These are phyloP conservation scores for Sarocladium kiliense DNA, from an alignment of 2,329 filamentous ascomycete genomes.

Conservation along the genomic window DNA sequence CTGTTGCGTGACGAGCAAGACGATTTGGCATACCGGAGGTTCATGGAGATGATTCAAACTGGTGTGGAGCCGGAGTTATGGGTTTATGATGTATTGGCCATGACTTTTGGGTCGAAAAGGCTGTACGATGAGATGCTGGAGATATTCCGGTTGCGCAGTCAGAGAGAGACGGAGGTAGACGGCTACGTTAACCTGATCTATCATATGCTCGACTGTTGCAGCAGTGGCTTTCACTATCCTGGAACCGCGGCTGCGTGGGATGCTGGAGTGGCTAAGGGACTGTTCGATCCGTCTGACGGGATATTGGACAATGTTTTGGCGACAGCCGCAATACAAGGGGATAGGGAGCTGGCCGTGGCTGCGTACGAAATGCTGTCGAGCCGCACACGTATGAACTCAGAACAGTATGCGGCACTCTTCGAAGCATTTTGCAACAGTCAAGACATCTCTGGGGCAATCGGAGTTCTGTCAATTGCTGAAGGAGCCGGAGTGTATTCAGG, in stretches of 20 bases:
- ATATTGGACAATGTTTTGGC: slow-evolving; percentile 65
- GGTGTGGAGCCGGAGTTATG: slow-evolving; percentile 54
- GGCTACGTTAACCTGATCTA: slow-evolving; percentile 55
- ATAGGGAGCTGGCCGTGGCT: slow-evolving; percentile 63
- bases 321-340: slow-evolving; percentile 63
- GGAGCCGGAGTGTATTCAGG: slow-evolving; percentile 23
- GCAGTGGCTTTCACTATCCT: slow-evolving; percentile 55
- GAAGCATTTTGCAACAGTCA: slow-evolving; percentile 59
- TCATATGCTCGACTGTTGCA: slow-evolving; percentile 71
- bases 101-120: slow-evolving; percentile 63
- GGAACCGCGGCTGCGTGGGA: slow-evolving; percentile 70
- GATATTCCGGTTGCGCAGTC: slow-evolving; percentile 56
- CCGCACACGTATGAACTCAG: slow-evolving; percentile 46
- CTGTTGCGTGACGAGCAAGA: slow-evolving; percentile 76
- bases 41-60: slow-evolving; percentile 58
- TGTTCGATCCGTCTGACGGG: slow-evolving; percentile 47
- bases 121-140: slow-evolving; percentile 74
- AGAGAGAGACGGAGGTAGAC: slow-evolving; percentile 24
- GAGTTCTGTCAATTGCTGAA: slow-evolving; percentile 69
- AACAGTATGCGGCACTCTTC: slow-evolving; percentile 78
- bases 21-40: slow-evolving; percentile 68
- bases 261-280: slow-evolving; percentile 44
- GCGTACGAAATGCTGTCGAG: slow-evolving; percentile 50
- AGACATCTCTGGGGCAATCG: slow-evolving; percentile 62
- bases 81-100: slow-evolving; percentile 75